Percentiles rank a stretch among this genome's conserved stretches.
Evolutionary conservation across 345 rosid genomes (phyloP).

Genomic region (Viola odorata): DNA sequence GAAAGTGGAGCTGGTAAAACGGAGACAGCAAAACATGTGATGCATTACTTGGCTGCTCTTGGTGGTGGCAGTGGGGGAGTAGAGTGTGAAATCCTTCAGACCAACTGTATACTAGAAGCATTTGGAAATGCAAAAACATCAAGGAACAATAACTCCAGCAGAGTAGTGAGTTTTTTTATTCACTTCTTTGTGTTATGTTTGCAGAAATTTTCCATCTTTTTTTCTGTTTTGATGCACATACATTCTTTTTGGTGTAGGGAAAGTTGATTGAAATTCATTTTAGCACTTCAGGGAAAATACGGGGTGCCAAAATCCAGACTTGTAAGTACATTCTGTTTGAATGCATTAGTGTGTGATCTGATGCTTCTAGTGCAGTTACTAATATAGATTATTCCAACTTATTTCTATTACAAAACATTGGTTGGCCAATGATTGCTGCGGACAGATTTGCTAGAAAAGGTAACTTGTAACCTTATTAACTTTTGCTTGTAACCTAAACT

Average conservation of each 20-base stretch:
- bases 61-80: slow-evolving; percentile 76
- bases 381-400: slow-evolving; percentile 21
- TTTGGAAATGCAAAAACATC: slow-evolving; percentile 98
- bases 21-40: slow-evolving; percentile 86
- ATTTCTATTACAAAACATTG: slow-evolving; percentile 13
- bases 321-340: slow-evolving; percentile 44
- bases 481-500: slow-evolving; percentile 15
- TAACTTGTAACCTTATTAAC: slow-evolving; percentile 22
- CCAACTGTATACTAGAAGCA: slow-evolving; percentile 79
- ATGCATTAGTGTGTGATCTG: not conserved
- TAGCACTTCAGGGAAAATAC: slow-evolving; percentile 66
- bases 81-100: slow-evolving; percentile 59
- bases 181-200: slow-evolving; percentile 5
- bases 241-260: slow-evolving; percentile 52
- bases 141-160: slow-evolving; percentile 81
- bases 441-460: slow-evolving; percentile 92
- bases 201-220: not conserved
- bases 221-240: slow-evolving; percentile 9
- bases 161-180: slow-evolving; percentile 61
- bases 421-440: slow-evolving; percentile 18
- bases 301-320: slow-evolving; percentile 80
- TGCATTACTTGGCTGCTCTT: slow-evolving; percentile 86
- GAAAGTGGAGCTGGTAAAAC: slow-evolving; percentile 99
- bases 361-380: slow-evolving; percentile 16
- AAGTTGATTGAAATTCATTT: slow-evolving; percentile 85